phyloP scores from a whole-genome alignment of 1,284 basidiomycete genomes.

The Cutaneotrichosporon arboriforme region DNA sequence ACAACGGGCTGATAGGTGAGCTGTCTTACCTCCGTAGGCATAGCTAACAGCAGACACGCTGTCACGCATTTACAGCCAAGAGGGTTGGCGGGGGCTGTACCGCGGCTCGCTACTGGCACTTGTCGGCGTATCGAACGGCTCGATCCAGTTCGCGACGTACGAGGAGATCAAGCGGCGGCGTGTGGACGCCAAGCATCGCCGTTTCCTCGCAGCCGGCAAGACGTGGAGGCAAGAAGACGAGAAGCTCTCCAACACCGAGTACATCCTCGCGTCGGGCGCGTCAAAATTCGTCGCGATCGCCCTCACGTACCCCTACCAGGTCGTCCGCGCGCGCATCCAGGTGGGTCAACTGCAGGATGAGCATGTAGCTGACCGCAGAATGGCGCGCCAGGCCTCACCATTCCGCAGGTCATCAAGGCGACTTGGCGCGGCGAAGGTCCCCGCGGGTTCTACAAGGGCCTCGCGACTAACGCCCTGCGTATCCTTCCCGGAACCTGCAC shows the following conservation, averaged over 20 bases:
- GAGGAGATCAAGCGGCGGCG: conserved; percentile 92
- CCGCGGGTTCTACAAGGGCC: conserved; percentile 86
- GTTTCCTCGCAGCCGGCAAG: conserved; percentile 57
- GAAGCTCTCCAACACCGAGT: conserved; percentile 82
- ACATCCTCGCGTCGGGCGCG: conserved; percentile 84
- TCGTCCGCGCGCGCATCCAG: conserved; percentile 89
- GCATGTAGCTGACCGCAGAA: conserved; percentile 16
- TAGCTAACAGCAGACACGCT: conserved; percentile 3
- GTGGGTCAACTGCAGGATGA: conserved; percentile 31
- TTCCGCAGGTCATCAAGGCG: conserved; percentile 68
- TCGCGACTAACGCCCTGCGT: conserved; percentile 92
- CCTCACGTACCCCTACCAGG: conserved; percentile 94
- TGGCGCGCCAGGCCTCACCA: conserved; percentile 57
- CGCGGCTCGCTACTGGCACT: conserved; percentile 83
- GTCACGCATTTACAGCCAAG: conserved; percentile 57
- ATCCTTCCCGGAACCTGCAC: conserved; percentile 96
- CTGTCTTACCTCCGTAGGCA: conserved; percentile 20
- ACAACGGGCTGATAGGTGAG: conserved; percentile 73
- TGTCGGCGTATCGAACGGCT: conserved; percentile 90
- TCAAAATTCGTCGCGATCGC: conserved; percentile 83
- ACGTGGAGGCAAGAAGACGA: conserved; percentile 67
- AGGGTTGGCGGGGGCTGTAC: conserved; percentile 78
- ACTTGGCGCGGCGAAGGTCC: conserved; percentile 78
- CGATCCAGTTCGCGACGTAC: conserved; percentile 93
- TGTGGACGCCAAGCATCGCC: conserved; percentile 65